Base-by-base conservation (phyloP, 306 rosid genomes). In the Pyrus bretschneideri region DNA sequence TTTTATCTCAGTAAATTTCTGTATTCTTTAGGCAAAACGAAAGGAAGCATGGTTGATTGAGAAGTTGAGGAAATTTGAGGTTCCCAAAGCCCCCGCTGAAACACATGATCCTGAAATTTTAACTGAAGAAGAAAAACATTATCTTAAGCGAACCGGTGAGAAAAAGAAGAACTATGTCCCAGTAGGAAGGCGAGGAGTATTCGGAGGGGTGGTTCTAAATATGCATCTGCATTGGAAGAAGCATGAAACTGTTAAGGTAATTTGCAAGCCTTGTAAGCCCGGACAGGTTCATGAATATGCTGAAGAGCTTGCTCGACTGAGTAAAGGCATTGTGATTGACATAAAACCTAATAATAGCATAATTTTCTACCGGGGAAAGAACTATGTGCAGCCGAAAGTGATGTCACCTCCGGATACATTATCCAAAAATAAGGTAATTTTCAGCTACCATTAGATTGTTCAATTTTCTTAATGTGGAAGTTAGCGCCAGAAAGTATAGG, bases 141-240 rank as follows among this genome's bases (percentile, higher is more conserved):
- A 83, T 85, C 84, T 93, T 55, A 93, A 90, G 90, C 97, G 97
- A 67, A 91, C 89, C 1, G 97, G 98, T 67, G 97, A 93, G 88
- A 93, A 88, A 83, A 93, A 88, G 92, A 93, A 90, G 74, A 84
- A 94, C 40, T 91, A 82, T 82, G 89, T 89, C 64, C 96, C 87
- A 23, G 83, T 94, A 46, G 96, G 98, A 59, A 90, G 98, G 81
- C 90, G 97, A 17, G 96, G 97, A 76, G 97, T 94, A 18, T 94
- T 91, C 79, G 97, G 98, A 33, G 96, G 97, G 67, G 97, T 94
- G 67, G 97, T 91, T 76, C 88, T 94, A 60, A 94, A 94, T 81
- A 91, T 94, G 98, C 98, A 94, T 85, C 86, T 94, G 70, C 98
- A 91, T 49, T 94, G 98, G 98, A 94, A 94, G 87, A 91, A 84